Evolutionary conservation across 2,329 filamentous ascomycete genomes (phyloP), one percentile per base, ranked within the genome.

Genomic region (Cytospora leucostoma): DNA sequence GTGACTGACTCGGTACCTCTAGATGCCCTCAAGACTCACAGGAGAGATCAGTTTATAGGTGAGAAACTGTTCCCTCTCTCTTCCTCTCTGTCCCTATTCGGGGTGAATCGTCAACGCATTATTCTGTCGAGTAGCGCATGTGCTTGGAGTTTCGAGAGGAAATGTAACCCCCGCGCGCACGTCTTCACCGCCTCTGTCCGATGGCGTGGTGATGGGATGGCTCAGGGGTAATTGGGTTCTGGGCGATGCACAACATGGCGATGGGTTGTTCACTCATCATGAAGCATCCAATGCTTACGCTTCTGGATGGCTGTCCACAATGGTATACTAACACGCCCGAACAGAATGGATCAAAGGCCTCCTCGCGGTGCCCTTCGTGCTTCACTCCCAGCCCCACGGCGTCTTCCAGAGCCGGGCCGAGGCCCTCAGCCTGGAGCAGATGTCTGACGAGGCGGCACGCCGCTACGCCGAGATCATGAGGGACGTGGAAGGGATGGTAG

Each of bases 281-380:
- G 27, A 27, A 27, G 27, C 27, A 27, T 27, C n/a, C n/a, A 27
- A 27, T 27, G 27, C 27, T 27, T 27, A 27, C 27, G 27, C 27
- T 4, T 27, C 27, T 27, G 2, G 27, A 27, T 27, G 27, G 27
- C 27, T 27, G 27, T 27, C 27, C 4, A 27, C 27, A 27, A 27
- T 27, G 27, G 27, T 27, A 27, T 27, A 27, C 27, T 27, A 27
- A 27, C 27, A 27, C 4, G 11, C 49, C 66, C 57, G 8, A 47
- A 66, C 71, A 87, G 92, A 97, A 89, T 98, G 94, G 94, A 92
- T 98, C 81, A 98, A 99, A 78, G 91, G 90, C 47, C 84, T 98
- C 4, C 82, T 98, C 13, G 95, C 95, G 1, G 94, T 98, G 0
- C 95, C 95, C 0, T 99, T 99, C 74, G 94, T 99, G 47, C 85